phyloP scores from a whole-genome alignment of 2,329 filamentous ascomycete genomes.

The Colletotrichum kahawae region DNA sequence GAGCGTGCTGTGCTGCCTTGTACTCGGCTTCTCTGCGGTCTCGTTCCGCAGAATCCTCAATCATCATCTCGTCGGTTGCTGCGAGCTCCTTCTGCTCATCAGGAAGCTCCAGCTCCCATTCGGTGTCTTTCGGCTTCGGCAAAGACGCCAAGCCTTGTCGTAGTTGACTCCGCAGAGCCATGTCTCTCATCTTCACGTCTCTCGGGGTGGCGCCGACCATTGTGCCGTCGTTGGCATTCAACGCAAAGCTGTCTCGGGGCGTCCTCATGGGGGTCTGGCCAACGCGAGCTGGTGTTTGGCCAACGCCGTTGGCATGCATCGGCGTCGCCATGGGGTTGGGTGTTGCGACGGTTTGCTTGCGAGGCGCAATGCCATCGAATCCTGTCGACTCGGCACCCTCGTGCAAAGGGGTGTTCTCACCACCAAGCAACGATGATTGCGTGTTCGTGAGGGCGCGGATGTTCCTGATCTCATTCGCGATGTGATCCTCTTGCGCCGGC shows the following conservation, averaged over 20 bases:
- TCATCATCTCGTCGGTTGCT: constrained; percentile 51
- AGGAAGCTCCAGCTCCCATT: constrained; percentile 93
- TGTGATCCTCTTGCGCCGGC: constrained; percentile 90
- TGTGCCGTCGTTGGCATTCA: constrained; percentile 76
- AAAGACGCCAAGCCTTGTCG: constrained; percentile 78
- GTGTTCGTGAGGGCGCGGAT: constrained; percentile 92
- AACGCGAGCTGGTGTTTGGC: constrained; percentile 70
- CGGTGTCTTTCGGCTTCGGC: constrained; percentile 89
- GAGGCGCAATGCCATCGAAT: constrained; percentile 83
- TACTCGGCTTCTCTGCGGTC: constrained; percentile 80
- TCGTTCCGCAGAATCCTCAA: constrained; percentile 70
- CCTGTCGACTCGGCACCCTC: constrained; percentile 84
- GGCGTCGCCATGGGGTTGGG: constrained; percentile 96
- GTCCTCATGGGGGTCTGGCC: constrained; percentile 88
- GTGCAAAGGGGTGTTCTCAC: constrained; percentile 89
- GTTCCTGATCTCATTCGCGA: constrained; percentile 95
- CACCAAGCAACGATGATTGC: constrained; percentile 89
- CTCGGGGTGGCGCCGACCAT: constrained; percentile 76
- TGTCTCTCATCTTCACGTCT: constrained; percentile 75
- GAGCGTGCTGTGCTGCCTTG: constrained; percentile 73
- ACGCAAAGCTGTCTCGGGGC: constrained; percentile 82
- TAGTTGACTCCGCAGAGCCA: constrained; percentile 71
- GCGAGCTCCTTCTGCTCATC: constrained; percentile 74
- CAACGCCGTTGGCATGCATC: constrained; percentile 66
- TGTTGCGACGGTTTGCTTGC: constrained; percentile 82